Evolutionary conservation across 2,329 filamentous ascomycete species (phyloP), one percentile per base, ranked within the genome.

Genomic region (Torrubiellomyces zombiae): DNA sequence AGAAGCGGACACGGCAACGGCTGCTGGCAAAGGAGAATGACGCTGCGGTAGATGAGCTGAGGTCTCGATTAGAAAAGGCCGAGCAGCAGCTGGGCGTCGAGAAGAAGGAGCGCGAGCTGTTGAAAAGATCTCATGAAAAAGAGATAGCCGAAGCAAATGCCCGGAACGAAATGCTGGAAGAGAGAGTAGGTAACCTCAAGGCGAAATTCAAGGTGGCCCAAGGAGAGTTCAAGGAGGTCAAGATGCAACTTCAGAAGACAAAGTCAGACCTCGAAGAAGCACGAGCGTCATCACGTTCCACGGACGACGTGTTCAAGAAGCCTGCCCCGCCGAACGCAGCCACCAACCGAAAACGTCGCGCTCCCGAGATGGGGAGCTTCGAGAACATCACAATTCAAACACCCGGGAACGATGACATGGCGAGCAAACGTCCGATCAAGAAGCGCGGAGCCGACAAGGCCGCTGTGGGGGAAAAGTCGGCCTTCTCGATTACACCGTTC

Each of bases 401-500:
- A 4, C 48, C 56, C 41, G 40, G 64, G 37, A 16, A 60, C 43
- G 26, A 56, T 36, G 44, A 56, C 24, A 32, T 53, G 30, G 43
- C 50, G 25, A 37, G 43, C 28, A 57, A 54, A 34, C 55, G 55
- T 20, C 45, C 46, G 17, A 38, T 51, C 31, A 77, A 74, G 48
- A 74, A 71, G 44, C 56, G 60, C 28, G 62, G 56, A 23, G 47
- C 56, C 15, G 65, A 71, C 2, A 53, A 70, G 28, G 38, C 51
- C 2, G 27, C 42, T 9, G 57, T 78, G 5, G 82, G 79, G 16
- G 81, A 92, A 43, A 94, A 93, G 49, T 94, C 85, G 1, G 74
- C 67, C 3, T 94, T 95, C 49, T 93, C 83, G 4, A 82, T 94
- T 34, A 95, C 86, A 0, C 86, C 86, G 0, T 94, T 92, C 56